Evolutionary conservation across 345 rosid species (phyloP).

Genomic region (Salix suchowensis): DNA sequence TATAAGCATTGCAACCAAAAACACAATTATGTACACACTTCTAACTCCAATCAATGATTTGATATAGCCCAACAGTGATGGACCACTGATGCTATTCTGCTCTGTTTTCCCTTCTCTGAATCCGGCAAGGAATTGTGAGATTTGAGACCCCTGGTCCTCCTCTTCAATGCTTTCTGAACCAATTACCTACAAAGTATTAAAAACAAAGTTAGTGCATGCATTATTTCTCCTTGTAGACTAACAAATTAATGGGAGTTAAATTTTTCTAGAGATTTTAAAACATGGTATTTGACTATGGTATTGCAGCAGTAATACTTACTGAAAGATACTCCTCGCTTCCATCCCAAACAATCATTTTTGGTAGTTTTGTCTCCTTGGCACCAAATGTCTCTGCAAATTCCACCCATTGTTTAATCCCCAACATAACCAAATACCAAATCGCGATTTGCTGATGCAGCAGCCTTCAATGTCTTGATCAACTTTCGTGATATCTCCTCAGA

Average conservation of each 20-base stretch:
- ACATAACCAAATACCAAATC: slow-evolving; percentile 84
- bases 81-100: slow-evolving; percentile 53
- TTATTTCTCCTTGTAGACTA: background rate
- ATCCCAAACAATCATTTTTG: slow-evolving; percentile 82
- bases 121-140: slow-evolving; percentile 69
- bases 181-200: slow-evolving; percentile 43
- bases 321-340: slow-evolving; percentile 69
- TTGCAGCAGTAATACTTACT: slow-evolving; percentile 38
- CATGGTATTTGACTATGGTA: background rate
- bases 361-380: slow-evolving; percentile 52
- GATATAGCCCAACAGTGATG: slow-evolving; percentile 64
- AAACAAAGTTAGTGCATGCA: background rate
- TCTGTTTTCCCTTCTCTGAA: slow-evolving; percentile 69
- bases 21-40: slow-evolving; percentile 54
- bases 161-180: slow-evolving; percentile 55
- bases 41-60: slow-evolving; percentile 60
- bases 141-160: slow-evolving; percentile 74
- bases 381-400: slow-evolving; percentile 78
- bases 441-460: slow-evolving; percentile 91
- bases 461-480: slow-evolving; percentile 61
- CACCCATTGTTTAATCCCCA: slow-evolving; percentile 69
- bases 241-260: background rate
- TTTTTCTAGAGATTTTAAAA: background rate
- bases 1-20: slow-evolving; percentile 62
- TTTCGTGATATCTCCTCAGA: slow-evolving; percentile 52